phyloP scores from a whole-genome alignment of 208 protist species.

The Leishmania lainsoni region DNA sequence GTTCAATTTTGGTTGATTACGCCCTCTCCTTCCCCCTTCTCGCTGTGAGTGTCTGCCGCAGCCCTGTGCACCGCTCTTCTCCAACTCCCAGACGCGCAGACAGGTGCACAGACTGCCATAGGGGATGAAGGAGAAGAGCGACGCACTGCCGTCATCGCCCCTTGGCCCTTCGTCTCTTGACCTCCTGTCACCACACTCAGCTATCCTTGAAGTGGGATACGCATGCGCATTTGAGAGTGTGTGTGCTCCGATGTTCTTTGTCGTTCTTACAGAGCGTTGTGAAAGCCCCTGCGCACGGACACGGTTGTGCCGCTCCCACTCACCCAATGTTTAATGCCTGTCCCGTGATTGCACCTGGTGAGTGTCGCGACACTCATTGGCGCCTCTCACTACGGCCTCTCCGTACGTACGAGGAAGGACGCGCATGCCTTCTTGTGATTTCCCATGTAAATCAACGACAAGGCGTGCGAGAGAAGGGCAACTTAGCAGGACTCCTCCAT shows the following conservation, averaged over 20 bases:
- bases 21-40: background rate
- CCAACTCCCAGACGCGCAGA: background rate
- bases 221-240: background rate
- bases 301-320: background rate
- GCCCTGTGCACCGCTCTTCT: background rate
- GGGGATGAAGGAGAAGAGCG: too few relatives aligned
- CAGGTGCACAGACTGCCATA: background rate
- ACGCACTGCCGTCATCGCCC: too few relatives aligned
- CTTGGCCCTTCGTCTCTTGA: background rate
- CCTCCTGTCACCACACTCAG: too few relatives aligned
- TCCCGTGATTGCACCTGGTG: background rate
- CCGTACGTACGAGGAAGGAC: too few relatives aligned
- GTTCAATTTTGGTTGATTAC: background rate
- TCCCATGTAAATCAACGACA: too few relatives aligned
- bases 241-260: too few relatives aligned
- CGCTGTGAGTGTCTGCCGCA: background rate
- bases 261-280: background rate
- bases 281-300: background rate
- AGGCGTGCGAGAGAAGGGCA: background rate
- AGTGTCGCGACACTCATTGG: background rate
- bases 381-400: background rate
- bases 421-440: background rate
- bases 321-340: background rate
- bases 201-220: background rate
- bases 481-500: background rate